Conservation (phyloP, 805 yeast species). For the Ascoidea rubescens region DNA sequence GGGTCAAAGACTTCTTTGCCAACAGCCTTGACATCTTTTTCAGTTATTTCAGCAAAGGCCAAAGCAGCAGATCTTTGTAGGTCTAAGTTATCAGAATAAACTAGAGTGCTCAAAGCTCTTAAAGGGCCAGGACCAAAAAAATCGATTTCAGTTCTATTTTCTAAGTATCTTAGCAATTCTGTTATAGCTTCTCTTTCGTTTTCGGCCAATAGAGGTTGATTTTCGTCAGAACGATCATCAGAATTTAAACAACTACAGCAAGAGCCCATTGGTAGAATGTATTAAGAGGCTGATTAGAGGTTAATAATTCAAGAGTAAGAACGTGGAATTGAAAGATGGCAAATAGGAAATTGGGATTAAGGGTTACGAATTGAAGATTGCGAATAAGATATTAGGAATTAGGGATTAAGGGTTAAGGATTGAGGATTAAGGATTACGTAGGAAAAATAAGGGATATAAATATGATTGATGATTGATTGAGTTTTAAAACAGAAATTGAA, state of each 20-base stretch:
- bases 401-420: too few species aligned
- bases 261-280: conserved; percentile 27
- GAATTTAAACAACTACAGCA: conserved; percentile 34
- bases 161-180: conserved; percentile 75
- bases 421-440: too few species aligned
- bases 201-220: conserved; percentile 79
- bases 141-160: conserved; percentile 79
- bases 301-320: too few species aligned
- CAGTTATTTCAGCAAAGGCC: conserved; percentile 97
- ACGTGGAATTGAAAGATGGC: too few species aligned
- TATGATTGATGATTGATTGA: too few species aligned
- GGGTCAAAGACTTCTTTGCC: conserved; percentile 89
- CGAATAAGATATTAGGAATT: too few species aligned
- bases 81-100: conserved; percentile 88
- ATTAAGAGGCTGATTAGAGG: not conserved
- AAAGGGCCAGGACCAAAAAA: conserved; percentile 78
- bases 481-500: too few species aligned
- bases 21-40: conserved; percentile 86
- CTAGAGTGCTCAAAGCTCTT: conserved; percentile 81
- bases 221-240: conserved; percentile 26
- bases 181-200: conserved; percentile 96
- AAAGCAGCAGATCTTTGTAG: conserved; percentile 93
- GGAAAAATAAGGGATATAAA: too few species aligned
- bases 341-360: too few species aligned
- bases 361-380: too few species aligned